Base-by-base conservation (phyloP, 108 stramenopile species). In the Parmales sp. region DNA sequence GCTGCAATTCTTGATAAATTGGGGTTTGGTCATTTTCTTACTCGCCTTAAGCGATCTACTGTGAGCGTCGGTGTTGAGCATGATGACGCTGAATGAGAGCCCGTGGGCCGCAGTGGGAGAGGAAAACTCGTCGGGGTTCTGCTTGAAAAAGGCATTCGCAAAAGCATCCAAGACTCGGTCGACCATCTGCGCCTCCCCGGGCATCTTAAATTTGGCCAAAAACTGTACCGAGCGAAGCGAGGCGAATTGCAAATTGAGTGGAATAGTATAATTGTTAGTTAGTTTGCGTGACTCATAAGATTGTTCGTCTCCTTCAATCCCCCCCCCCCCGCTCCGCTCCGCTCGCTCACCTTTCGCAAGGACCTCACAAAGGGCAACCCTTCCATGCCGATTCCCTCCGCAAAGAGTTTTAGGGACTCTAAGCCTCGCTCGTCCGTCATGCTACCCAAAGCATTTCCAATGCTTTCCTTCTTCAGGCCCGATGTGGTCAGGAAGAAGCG, bases 101-200 rank as follows among this genome's bases (percentile, higher is more conserved):
- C n/a, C 54, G 31, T 60, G 54, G 31, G 16, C 54, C 31, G 5
- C 28, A 34, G 13, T 31, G n/a, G 20, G 31, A 16, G 31, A 18
- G 16, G 11, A 8, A 34, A 60, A 60, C 16, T 28, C 54, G 11
- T 60, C n/a, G 1, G 54, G 54, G 54, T 60, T 60, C 54, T 13
- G 31, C 54, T 60, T 60, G 54, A 28, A 60, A 34, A 13, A 60
- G 7, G 54, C 54, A 28, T 34, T 60, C 8, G 54, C 54, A 20
- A 60, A 60, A 11, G 54, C 26, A 28, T 60, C 54, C 8, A 60
- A 20, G 26, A 60, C 36, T 34, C 54, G 29, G 54, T 60, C 54
- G 11, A 60, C 54, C 54, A 60, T 60, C 26, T 60, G 54, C 6
- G n/a, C 20, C 54, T 60, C 54, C 28, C 54, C 54, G 3, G 54